These are phyloP conservation scores for Quercus phellos DNA, from an alignment of 331 rosid genomes.

Conservation along the genomic window DNA sequence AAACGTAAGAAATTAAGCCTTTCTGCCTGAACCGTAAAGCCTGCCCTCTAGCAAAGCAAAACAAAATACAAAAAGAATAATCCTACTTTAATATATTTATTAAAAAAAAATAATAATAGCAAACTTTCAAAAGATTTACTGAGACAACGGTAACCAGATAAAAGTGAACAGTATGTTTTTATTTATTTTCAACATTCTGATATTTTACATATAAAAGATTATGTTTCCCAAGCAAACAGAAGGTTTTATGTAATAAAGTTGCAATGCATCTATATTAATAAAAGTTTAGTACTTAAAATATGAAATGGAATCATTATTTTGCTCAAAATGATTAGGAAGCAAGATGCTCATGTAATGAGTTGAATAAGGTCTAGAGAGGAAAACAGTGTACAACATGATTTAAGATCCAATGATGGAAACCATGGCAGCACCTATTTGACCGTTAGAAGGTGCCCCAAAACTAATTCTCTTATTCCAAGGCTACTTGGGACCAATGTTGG, in stretches of 20 bases:
- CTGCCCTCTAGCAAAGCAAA: slow-evolving; percentile 65
- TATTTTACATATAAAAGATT: neutral
- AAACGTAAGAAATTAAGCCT: slow-evolving; percentile 85
- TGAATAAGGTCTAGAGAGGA: neutral
- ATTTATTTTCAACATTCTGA: neutral
- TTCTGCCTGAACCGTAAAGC: slow-evolving; percentile 86
- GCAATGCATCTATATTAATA: neutral
- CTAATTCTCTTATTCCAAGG: too few relatives aligned
- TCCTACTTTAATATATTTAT: neutral
- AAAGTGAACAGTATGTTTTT: neutral
- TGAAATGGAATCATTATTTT: neutral
- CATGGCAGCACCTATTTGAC: too few relatives aligned
- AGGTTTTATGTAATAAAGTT: neutral
- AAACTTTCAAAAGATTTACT: neutral
- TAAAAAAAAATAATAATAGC: neutral
- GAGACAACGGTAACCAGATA: neutral
- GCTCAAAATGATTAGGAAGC: neutral
- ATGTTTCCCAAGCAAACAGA: neutral
- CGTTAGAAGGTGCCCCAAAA: too few relatives aligned
- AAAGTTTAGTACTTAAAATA: neutral
- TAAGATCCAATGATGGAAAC: too few relatives aligned
- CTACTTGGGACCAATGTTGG: too few relatives aligned
- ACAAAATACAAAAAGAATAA: slow-evolving; percentile 12
- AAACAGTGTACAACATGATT: neutral
- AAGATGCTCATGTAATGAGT: neutral